Percentiles rank a stretch among this genome's conserved stretches.
Evolutionary conservation across 306 rosid species (phyloP).

Genomic region (Quercus engelmannii): DNA sequence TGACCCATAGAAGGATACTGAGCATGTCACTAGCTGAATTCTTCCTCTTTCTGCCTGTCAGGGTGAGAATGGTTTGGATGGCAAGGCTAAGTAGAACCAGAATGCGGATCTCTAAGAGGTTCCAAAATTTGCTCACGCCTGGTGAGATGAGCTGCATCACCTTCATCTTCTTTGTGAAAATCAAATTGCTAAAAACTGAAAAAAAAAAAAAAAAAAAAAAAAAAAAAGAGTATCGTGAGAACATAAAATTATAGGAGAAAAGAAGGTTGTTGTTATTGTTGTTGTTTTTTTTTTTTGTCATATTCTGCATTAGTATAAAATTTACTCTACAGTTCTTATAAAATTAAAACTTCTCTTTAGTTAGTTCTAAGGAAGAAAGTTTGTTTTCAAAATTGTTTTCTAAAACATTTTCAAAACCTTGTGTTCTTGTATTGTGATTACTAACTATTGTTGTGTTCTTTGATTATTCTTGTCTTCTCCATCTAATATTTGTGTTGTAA

Average conservation of each 20-base stretch:
- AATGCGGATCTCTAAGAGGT: conserved; percentile 1
- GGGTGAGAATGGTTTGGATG: conserved; percentile 5
- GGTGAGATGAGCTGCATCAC: neutral
- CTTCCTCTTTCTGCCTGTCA: neutral
- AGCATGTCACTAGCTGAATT: neutral
- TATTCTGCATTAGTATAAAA: no score
- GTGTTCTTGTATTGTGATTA: no score
- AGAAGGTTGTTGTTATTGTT: no score
- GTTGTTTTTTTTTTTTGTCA: no score
- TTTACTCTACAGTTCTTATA: no score
- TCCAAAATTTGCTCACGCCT: neutral
- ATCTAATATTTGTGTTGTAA: no score
- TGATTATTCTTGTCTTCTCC: no score
- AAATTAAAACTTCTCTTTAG: no score
- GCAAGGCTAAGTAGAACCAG: conserved; percentile 9
- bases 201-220: neutral
- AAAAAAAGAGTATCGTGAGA: neutral
- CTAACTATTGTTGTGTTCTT: no score
- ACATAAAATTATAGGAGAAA: neutral
- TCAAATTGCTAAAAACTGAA: neutral
- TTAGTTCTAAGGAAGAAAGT: no score
- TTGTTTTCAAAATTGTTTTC: no score
- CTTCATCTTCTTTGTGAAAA: neutral
- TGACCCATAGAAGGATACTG: neutral
- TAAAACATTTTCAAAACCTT: no score